Evolutionary conservation across 495 filamentous ascomycete genomes (phyloP).

Genomic region (Penicillium flavigenum): DNA sequence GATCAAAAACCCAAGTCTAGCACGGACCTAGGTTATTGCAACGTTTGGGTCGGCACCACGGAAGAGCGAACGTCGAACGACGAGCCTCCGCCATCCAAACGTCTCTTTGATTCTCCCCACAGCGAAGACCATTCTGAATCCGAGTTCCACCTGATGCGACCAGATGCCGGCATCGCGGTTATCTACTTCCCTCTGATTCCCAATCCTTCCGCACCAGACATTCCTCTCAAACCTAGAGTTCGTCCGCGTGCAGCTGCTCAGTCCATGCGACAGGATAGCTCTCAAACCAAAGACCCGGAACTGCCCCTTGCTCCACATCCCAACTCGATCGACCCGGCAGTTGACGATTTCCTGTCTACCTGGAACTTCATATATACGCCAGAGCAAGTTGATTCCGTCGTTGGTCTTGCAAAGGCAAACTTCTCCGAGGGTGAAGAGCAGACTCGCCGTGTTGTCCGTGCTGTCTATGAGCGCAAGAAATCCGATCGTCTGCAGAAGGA

Average conservation of each 20-base stretch:
- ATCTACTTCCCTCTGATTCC: conserved; percentile 88
- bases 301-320: conserved; percentile 50
- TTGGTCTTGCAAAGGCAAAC: conserved; percentile 81
- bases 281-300: conserved; percentile 22
- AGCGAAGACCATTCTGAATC: conserved; percentile 45
- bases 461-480: conserved; percentile 92
- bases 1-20: conserved; percentile 29
- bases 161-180: conserved; percentile 82
- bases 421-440: conserved; percentile 76
- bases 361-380: conserved; percentile 98
- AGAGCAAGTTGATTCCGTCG: conserved; percentile 76
- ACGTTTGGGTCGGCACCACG: conserved; percentile 87
- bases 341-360: conserved; percentile 81
- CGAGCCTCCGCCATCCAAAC: conserved; percentile 67
- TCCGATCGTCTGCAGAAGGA: conserved; percentile 61
- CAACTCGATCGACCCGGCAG: conserved; percentile 73
- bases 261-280: conserved; percentile 18
- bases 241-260: conserved; percentile 28
- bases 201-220: conserved; percentile 56
- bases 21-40: conserved; percentile 80
- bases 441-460: conserved; percentile 73
- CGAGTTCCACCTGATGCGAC: conserved; percentile 71
- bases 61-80: conserved; percentile 61
- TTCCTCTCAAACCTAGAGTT: conserved; percentile 26
- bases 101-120: conserved; percentile 41